Evolutionary conservation across 148 eudicot species (phyloP).

Genomic region (Dianthus caryophyllus): DNA sequence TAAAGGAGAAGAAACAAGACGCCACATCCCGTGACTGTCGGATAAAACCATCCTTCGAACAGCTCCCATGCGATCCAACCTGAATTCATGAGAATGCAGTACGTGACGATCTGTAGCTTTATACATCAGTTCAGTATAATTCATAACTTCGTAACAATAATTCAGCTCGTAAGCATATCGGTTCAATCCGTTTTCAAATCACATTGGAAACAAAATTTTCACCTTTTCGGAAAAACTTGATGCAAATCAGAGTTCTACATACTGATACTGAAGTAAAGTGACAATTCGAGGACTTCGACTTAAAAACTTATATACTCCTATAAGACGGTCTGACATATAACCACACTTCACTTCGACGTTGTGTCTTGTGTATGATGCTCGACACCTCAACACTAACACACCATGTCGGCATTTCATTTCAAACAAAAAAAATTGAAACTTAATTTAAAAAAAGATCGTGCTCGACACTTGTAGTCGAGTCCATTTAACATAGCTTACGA

Average conservation of each 20-base stretch:
- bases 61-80: slow-evolving; percentile 70
- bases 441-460: no score
- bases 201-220: not conserved
- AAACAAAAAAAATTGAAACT: no score
- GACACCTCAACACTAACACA: no score
- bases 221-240: not conserved
- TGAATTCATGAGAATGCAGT: slow-evolving; percentile 19
- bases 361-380: no score
- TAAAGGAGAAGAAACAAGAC: slow-evolving; percentile 47
- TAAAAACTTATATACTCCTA: not conserved
- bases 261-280: not conserved
- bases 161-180: no score
- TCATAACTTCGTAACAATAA: not conserved
- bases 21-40: slow-evolving; percentile 44
- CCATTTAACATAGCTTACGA: not conserved
- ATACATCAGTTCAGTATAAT: not conserved
- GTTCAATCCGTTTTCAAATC: not conserved
- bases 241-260: not conserved
- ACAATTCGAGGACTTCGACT: not conserved
- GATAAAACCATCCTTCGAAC: slow-evolving; percentile 34
- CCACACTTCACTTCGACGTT: no score
- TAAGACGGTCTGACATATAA: no score
- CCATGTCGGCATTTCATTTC: no score
- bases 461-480: no score
- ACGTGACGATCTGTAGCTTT: not conserved